Percentiles rank a stretch among this genome's conserved stretches.
Conservation (phyloP, 1,139 yeast species). For the Hansenula sp. region DNA sequence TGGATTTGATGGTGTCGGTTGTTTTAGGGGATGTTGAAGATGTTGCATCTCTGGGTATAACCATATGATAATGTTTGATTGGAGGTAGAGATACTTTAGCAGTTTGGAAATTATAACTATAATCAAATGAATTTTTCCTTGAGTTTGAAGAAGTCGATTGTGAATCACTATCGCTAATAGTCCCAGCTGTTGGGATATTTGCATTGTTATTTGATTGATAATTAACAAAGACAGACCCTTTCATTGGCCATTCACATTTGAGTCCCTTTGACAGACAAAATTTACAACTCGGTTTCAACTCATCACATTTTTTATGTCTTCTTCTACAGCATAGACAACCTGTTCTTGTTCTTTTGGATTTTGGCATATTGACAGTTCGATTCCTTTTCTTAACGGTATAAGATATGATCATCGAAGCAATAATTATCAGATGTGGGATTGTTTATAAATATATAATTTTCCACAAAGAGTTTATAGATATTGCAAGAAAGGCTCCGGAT, state of each 20-base stretch:
- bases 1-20: background rate
- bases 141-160: background rate
- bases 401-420: too few species aligned
- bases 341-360: conserved; percentile 34
- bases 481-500: background rate
- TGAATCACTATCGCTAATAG: background rate
- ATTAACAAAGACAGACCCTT: conserved; percentile 23
- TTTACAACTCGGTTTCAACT: conserved; percentile 36
- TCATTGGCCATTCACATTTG: conserved; percentile 36
- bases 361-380: background rate
- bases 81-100: background rate
- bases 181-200: background rate
- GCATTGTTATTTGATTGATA: conserved; percentile 8
- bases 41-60: conserved; percentile 1
- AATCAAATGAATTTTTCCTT: background rate
- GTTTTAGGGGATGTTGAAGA: background rate
- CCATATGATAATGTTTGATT: conserved; percentile 2
- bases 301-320: conserved; percentile 44
- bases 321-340: conserved; percentile 43
- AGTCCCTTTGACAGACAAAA: conserved; percentile 29
- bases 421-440: background rate
- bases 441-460: too few species aligned
- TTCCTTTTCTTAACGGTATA: too few species aligned
- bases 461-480: background rate
- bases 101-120: background rate